phyloP scores from a whole-genome alignment of 345 rosid genomes.

The Salix purpurea region DNA sequence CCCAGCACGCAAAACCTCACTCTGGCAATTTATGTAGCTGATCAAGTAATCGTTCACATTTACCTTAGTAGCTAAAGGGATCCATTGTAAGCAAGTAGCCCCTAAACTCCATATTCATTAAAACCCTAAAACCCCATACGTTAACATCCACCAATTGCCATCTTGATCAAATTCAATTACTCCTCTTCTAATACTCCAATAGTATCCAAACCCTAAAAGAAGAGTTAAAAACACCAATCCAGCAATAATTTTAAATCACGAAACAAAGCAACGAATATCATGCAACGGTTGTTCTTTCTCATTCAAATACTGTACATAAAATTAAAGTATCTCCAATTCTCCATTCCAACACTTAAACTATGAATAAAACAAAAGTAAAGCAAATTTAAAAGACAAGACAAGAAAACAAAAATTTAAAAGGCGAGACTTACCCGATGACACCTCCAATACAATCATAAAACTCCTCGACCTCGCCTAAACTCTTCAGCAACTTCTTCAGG shows the following conservation, averaged over 20 bases:
- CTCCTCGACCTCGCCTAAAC: conserved; percentile 55
- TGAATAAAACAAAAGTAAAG: background rate
- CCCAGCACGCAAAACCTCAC: background rate
- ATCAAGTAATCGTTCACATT: background rate
- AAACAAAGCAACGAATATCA: background rate
- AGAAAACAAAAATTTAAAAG: background rate
- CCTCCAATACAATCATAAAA: conserved; percentile 95
- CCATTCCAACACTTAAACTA: background rate
- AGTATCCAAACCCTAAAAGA: background rate
- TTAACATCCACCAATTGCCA: background rate
- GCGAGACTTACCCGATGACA: conserved; percentile 59
- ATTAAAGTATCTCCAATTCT: no score
- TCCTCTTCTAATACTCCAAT: background rate
- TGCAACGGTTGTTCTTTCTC: background rate
- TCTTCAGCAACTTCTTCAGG: conserved; percentile 47
- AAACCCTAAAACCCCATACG: background rate
- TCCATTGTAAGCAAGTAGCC: background rate
- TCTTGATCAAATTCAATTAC: background rate
- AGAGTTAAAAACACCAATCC: background rate
- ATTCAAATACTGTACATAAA: no score
- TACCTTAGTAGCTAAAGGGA: background rate
- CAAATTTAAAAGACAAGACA: background rate
- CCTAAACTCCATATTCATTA: background rate
- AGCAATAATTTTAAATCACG: background rate
- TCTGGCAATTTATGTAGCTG: background rate